Conservation (phyloP, 73 alveolate genomes). For the Paramecium sonneborni region DNA sequence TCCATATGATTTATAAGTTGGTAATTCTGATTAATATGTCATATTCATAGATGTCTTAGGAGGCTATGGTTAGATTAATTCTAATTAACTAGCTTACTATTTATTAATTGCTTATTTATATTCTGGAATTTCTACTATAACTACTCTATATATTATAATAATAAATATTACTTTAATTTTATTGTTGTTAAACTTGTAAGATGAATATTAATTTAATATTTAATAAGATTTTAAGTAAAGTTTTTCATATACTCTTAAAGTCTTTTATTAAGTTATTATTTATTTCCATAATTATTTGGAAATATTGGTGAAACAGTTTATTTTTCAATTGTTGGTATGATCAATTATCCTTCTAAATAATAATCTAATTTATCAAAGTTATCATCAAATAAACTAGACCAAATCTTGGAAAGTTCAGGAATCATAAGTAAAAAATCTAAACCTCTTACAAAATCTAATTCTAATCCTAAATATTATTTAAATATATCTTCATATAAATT, state of each 20-base stretch:
- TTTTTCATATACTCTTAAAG: neutral
- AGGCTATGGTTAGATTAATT: neutral
- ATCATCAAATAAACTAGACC: constrained; percentile 15
- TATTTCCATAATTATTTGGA: neutral
- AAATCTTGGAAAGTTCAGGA: neutral
- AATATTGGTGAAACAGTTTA: neutral
- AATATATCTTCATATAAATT: neutral
- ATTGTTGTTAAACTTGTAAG: neutral
- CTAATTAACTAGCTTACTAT: neutral
- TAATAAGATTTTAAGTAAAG: neutral
- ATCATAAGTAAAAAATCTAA: constrained; percentile 1
- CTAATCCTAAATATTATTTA: neutral
- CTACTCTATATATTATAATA: neutral
- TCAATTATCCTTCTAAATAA: neutral
- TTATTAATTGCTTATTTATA: neutral
- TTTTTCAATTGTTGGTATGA: neutral
- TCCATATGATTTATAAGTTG: neutral
- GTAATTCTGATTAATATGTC: neutral
- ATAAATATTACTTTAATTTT: neutral
- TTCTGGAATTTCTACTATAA: constrained; percentile 18
- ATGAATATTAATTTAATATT: neutral
- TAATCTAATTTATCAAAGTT: constrained; percentile 8
- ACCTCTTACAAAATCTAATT: neutral
- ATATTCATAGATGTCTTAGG: neutral
- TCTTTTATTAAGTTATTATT: neutral